Evolutionary conservation across 2,329 filamentous ascomycete genomes (phyloP).

Genomic region (Penicillium sp.): DNA sequence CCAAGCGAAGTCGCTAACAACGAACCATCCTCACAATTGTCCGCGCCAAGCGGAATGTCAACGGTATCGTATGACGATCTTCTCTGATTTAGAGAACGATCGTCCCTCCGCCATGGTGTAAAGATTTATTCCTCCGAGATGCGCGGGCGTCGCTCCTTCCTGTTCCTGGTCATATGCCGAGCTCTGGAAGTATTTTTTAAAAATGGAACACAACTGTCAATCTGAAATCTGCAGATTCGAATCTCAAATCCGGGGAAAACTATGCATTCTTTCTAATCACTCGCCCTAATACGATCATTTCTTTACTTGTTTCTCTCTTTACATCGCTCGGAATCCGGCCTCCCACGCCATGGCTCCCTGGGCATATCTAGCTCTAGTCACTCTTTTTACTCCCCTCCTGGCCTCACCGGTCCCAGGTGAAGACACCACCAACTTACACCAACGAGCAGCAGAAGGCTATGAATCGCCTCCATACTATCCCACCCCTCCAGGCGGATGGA

Average conservation of each 20-base stretch:
- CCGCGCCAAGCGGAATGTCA: not conserved
- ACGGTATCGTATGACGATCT: constrained; percentile 2
- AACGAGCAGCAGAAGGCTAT: constrained; percentile 24
- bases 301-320: constrained; percentile 3
- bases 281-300: not conserved
- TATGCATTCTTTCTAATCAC: constrained; percentile 7
- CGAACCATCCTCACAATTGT: not conserved
- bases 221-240: not conserved
- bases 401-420: constrained; percentile 14
- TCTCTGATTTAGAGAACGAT: not conserved
- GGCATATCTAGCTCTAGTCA: constrained; percentile 17
- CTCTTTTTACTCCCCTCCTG: constrained; percentile 14
- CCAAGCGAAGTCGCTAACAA: constrained; percentile 12
- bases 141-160: constrained; percentile 1
- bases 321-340: not conserved
- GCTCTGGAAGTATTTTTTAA: not conserved
- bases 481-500: constrained; percentile 71
- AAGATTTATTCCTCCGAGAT: constrained; percentile 1
- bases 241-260: not conserved
- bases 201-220: not conserved
- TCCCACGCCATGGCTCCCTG: constrained; percentile 19
- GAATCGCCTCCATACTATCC: constrained; percentile 66
- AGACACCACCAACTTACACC: constrained; percentile 9
- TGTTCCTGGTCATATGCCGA: not conserved
- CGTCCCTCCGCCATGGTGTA: not conserved